Evolutionary conservation across 129 eudicot species (phyloP).

Genomic region (Ambrosia artemisiifolia): DNA sequence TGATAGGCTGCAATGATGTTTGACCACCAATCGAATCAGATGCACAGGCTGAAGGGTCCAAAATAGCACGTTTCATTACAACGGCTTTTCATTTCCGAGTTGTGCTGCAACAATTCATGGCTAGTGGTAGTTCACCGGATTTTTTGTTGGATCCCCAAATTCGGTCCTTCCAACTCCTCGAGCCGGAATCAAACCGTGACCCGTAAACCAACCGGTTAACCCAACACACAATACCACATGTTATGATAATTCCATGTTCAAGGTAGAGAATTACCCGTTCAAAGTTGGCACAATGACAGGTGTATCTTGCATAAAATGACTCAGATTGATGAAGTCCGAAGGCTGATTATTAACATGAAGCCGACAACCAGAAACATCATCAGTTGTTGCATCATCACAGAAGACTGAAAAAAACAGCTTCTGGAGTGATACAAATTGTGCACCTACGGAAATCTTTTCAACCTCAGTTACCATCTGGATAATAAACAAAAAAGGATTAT

Average conservation of each 20-base stretch:
- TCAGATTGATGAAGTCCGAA: conserved; percentile 61
- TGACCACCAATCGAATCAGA: no score
- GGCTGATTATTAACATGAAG: conserved; percentile 23
- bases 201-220: no score
- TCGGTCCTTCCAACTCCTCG: no score
- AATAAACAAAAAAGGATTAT: background rate
- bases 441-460: conserved; percentile 36
- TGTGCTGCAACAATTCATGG: no score
- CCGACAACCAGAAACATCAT: conserved; percentile 28
- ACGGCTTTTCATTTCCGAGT: no score
- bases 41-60: no score
- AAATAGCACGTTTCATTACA: no score
- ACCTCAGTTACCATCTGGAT: conserved; percentile 61
- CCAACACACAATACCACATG: background rate
- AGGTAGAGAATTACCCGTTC: conserved; percentile 59
- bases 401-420: conserved; percentile 57
- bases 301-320: conserved; percentile 63
- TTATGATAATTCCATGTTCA: background rate
- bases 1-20: no score
- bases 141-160: no score
- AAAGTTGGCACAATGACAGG: conserved; percentile 76
- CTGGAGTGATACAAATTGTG: conserved; percentile 54
- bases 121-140: no score
- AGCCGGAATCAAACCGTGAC: no score
- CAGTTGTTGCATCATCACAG: conserved; percentile 27